Percentiles rank a stretch among this genome's conserved stretches.
Evolutionary conservation across 2,329 filamentous ascomycete genomes (phyloP).

Genomic region (Teratosphaeria gauchensis): DNA sequence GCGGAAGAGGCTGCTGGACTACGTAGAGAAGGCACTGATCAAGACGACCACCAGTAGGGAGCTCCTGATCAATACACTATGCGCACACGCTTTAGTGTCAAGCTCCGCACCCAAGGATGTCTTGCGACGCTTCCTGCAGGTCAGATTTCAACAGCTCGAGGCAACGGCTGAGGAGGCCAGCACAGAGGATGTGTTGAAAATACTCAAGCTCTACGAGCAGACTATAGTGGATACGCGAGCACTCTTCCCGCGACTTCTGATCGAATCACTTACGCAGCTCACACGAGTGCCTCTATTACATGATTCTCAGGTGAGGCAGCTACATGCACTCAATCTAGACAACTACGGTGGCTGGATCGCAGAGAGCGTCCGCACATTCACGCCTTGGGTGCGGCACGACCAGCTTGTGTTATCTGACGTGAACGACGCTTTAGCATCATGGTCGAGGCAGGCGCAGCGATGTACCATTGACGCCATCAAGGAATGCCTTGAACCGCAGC

Average conservation of each 20-base stretch:
- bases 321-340: constrained; percentile 68
- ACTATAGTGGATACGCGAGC: constrained; percentile 71
- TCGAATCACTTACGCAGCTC: constrained; percentile 57
- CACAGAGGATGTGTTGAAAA: constrained; percentile 48
- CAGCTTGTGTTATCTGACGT: constrained; percentile 42
- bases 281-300: constrained; percentile 63
- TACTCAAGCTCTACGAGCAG: constrained; percentile 62
- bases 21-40: constrained; percentile 47
- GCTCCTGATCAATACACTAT: constrained; percentile 60
- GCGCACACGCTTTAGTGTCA: constrained; percentile 71
- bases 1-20: constrained; percentile 55
- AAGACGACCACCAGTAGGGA: constrained; percentile 26
- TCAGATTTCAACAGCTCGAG: constrained; percentile 61
- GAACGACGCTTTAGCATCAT: constrained; percentile 45
- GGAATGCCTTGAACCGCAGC: constrained; percentile 9
- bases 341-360: constrained; percentile 70
- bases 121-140: constrained; percentile 65
- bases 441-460: constrained; percentile 53
- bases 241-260: constrained; percentile 62
- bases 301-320: constrained; percentile 54
- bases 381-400: constrained; percentile 76
- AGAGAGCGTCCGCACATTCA: constrained; percentile 74
- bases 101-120: constrained; percentile 73
- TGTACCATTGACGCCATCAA: constrained; percentile 14
- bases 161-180: constrained; percentile 47